Percentiles rank a stretch among this genome's conserved stretches.
These are phyloP conservation scores for Hypomontagnella monticulosa DNA, from an alignment of 495 filamentous ascomycete genomes.

Conservation along the genomic window DNA sequence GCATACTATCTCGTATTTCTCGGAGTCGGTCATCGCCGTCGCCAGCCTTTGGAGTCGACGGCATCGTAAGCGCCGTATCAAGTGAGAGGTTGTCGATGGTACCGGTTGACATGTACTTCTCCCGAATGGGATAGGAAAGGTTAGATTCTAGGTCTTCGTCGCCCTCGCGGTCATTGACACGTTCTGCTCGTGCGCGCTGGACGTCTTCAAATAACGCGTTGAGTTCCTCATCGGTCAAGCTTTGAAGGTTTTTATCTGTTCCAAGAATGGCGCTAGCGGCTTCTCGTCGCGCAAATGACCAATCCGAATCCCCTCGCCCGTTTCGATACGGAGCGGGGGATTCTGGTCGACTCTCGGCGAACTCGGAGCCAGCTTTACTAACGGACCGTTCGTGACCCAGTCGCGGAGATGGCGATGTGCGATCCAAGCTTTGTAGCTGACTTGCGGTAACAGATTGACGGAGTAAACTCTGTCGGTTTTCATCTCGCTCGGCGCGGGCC, in stretches of 20 bases:
- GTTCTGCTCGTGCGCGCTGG: slow-evolving; percentile 82
- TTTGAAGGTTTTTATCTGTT: slow-evolving; percentile 88
- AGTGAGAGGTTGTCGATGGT: slow-evolving; percentile 97
- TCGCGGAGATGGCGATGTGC: slow-evolving; percentile 65
- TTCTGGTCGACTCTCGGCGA: slow-evolving; percentile 76
- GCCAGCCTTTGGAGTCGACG: slow-evolving; percentile 83
- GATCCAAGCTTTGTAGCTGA: slow-evolving; percentile 68
- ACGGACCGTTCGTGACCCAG: slow-evolving; percentile 77
- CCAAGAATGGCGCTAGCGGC: slow-evolving; percentile 90
- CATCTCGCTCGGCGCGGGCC: slow-evolving; percentile 89
- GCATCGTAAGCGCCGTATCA: slow-evolving; percentile 92
- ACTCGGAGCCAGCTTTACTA: slow-evolving; percentile 74
- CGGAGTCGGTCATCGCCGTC: slow-evolving; percentile 78
- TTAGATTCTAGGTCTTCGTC: slow-evolving; percentile 92
- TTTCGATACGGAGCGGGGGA: slow-evolving; percentile 78
- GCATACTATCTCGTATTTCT: slow-evolving; percentile 85
- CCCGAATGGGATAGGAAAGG: slow-evolving; percentile 84
- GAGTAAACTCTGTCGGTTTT: slow-evolving; percentile 76
- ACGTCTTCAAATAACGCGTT: slow-evolving; percentile 96
- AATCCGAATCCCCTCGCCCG: slow-evolving; percentile 83
- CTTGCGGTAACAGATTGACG: slow-evolving; percentile 87
- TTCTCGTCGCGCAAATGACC: slow-evolving; percentile 93
- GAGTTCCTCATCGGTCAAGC: slow-evolving; percentile 91
- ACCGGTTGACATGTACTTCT: slow-evolving; percentile 96
- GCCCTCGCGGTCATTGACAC: slow-evolving; percentile 76